Conservation (phyloP, 169 alveolate species). For the Eimeria falciformis region DNA sequence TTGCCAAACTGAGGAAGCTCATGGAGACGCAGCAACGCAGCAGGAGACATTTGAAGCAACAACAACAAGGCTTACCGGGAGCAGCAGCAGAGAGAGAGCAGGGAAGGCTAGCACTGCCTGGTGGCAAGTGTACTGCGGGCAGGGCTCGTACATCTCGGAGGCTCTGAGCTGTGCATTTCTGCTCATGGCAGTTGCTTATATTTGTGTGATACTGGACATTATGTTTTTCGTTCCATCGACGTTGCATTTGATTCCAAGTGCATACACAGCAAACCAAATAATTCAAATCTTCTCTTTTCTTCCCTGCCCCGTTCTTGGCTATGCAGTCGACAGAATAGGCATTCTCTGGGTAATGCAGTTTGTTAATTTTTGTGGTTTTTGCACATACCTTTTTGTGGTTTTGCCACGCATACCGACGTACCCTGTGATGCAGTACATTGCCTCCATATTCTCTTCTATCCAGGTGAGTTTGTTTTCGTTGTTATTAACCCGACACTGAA, state of each 20-base stretch:
- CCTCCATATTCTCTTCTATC: conserved; percentile 14
- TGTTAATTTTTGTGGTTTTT: conserved; percentile 18
- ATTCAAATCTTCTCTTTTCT: conserved; percentile 51
- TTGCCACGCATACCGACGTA: conserved; percentile 34
- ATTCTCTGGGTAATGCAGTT: conserved; percentile 54
- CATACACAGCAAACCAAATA: conserved; percentile 60
- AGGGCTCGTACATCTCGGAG: background rate
- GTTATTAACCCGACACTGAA: too few relatives aligned
- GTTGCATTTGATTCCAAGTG: conserved; percentile 44
- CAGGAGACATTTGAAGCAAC: background rate
- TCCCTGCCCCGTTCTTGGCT: conserved; percentile 61
- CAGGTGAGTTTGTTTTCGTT: background rate
- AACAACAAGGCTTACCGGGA: background rate
- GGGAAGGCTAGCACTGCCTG: background rate
- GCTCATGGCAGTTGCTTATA: background rate
- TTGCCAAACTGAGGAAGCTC: background rate
- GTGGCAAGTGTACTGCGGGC: background rate
- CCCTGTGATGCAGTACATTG: conserved; percentile 1
- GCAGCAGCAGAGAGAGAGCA: background rate
- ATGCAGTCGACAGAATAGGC: conserved; percentile 35
- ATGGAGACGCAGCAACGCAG: background rate
- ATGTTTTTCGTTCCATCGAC: conserved; percentile 60
- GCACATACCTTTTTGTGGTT: conserved; percentile 1
- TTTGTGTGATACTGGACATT: background rate
- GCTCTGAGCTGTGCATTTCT: background rate